Evolutionary conservation across 2,329 filamentous ascomycete species (phyloP), one percentile per base, ranked within the genome.

Genomic region (Thermothelomyces thermophilus): DNA sequence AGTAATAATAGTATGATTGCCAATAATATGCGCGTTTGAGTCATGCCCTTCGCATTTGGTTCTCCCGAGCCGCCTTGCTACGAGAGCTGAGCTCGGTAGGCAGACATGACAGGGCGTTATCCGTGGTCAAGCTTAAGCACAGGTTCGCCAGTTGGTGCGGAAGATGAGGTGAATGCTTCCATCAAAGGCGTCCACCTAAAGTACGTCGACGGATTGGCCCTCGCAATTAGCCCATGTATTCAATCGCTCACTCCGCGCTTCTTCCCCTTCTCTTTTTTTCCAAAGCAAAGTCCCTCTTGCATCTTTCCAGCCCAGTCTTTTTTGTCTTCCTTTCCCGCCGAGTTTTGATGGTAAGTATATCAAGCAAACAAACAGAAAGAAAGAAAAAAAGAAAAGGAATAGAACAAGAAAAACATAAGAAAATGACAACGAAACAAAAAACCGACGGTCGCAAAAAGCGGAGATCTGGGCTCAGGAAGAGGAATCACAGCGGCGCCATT

Each of bases 141-240:
- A 55, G 26, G 37, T 19, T 31, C 40, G 56, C 57, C 58, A 62
- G 52, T 52, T 58, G 46, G 60, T 57, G 50, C 41, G 36, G 59
- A 62, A 62, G 40, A 58, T 46, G 43, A 62, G 41, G 40, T 62
- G 58, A 17, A 62, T 36, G 45, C 53, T 57, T 33, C 60, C 60
- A 39, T 62, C 60, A 48, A 62, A 62, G 35, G 60, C 56, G 42
- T 62, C 60, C 51, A 62, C 58, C 60, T 62, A 43, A 41, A 3
- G 35, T 10, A 26, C 41, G 41, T 39, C 20, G 40, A 40, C 33
- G 45, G 6, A 10, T 41, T 45, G 8, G 24, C 42, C 42, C 33
- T 49, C 45, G 41, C 33, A n/a, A 56, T 56, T 53, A 54, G 56
- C 47, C 49, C 39, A 52, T 50, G 39, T 51, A 48, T 51, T 48